Base-by-base conservation (phyloP, 2,329 filamentous ascomycete genomes). In the Trichoderma oligosporum region DNA sequence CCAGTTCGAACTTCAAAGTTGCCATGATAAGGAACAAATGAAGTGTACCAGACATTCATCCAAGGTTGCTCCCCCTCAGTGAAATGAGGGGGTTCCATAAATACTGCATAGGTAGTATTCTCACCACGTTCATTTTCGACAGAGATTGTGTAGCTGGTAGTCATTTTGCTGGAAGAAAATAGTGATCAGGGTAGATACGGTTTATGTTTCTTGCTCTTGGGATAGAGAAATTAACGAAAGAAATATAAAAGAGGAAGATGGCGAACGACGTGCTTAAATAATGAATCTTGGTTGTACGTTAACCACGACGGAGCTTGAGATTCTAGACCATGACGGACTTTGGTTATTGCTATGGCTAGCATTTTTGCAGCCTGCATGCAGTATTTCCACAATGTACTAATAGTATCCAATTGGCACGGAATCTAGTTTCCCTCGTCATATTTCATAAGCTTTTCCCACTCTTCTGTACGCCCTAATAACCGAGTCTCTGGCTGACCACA, bases 11-110 rank as follows among this genome's bases (percentile, higher is more conserved):
- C 14, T 14, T 54, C 56, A 24, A 58, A 54, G 24, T 2, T 38
- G 31, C 48, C 56, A 24, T 39, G 31, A 12, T 54, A 22, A 2
- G 56, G 56, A 6, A 45, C 48, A 8, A 58, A 58, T 1, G 48
- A 8, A 2, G 56, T 54, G 22, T 53, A 58, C 56, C 56, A 58
- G 12, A 58, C 56, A 31, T 58, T 58, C 39, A 58, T 38, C 48
- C 39, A 54, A 36, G 56, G 48, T 18, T 39, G 24, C 12, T 16
- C 16, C 12, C 38, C 48, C 4, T 39, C 56, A 35, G 36, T 31
- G 25, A 58, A 58, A 1, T 35, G 6, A 12, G 56, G 56, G 22
- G 56, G 31, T 11, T 58, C 41, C 39, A 54, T 58, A n/a, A 58
- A 58, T 2, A 36, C 27, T 7, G 56, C 56, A 54, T 58, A 58